Evolutionary conservation across 2,329 filamentous ascomycete genomes (phyloP).

Genomic region (Aspergillus neoniger): DNA sequence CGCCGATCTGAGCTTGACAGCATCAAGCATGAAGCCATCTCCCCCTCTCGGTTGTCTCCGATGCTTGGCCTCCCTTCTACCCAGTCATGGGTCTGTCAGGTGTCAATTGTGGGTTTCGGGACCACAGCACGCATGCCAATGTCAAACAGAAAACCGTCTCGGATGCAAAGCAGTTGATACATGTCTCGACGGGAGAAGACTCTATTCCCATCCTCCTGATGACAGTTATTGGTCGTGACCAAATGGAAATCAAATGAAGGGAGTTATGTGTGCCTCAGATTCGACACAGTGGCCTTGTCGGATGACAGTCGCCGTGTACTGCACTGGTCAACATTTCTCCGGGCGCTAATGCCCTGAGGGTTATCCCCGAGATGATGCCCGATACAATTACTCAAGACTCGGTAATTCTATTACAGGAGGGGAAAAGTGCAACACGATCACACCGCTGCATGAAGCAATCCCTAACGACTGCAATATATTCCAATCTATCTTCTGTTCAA

Average conservation of each 20-base stretch:
- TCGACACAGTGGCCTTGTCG: not conserved
- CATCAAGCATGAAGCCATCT: conserved; percentile 4
- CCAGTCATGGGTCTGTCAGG: not conserved
- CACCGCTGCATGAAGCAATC: not conserved
- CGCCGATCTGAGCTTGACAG: conserved; percentile 6
- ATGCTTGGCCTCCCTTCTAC: not conserved
- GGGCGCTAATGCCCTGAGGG: not conserved
- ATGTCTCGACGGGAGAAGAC: not conserved
- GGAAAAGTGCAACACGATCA: not conserved
- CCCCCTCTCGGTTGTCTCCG: not conserved
- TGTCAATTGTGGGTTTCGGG: too few relatives aligned
- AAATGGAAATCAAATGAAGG: not conserved
- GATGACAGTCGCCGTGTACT: not conserved
- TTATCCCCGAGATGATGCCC: not conserved
- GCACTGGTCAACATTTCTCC: not conserved
- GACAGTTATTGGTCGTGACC: too few relatives aligned
- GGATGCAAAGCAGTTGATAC: not conserved
- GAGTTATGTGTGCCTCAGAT: not conserved
- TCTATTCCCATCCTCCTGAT: not conserved
- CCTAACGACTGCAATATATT: not conserved
- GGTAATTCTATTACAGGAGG: not conserved
- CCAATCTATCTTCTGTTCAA: not conserved
- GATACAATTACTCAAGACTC: not conserved
- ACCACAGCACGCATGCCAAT: not conserved
- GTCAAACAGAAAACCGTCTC: not conserved